Base-by-base conservation (phyloP, 345 rosid genomes). In the Euphorbia lathyris region DNA sequence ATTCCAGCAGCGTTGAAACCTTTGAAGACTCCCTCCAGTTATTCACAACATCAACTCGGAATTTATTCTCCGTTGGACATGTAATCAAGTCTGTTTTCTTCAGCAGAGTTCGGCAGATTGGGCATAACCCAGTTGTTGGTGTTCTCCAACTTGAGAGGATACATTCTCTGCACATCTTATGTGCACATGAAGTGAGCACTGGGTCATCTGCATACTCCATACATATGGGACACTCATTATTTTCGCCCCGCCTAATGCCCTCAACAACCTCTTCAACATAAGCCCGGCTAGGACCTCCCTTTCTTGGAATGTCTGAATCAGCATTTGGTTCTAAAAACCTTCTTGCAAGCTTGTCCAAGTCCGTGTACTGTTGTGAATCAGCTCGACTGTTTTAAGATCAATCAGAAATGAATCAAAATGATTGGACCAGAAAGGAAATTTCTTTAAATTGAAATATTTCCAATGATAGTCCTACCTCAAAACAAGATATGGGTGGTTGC, bases 401-500 rank as follows among this genome's bases (percentile, higher is more conserved):
- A 34, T 34, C 7, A 7, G 38, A 23, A 26, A 22, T 40, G 45
- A 63, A 47, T 20, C 42, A 66, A 57, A 47, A 23, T 56, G 61
- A 27, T 40, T 9, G 43, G 66, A 56, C 47, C 32, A 65, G 65
- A 30, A 40, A 16, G 42, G 9, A 1, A 9, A 19, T 48, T 32
- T 22, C 20, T 43, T 56, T 11, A 34, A 14, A 0, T 27, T 29
- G n/a, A 63, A 17, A 19, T 53, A 71, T 20, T n/a, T 60, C 23
- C 16, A 51, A 76, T n/a, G 65, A 1, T 9, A 23, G 30, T 53
- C 48, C 38, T 38, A 82, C 92, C 96, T 83, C 89, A 87, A 82
- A 50, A 87, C 90, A 63, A 87, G 90, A 75, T 77, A 90, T 6
- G 90, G 90, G 45, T 87, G 89, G 81, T 90, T 87, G 82, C 92